Evolutionary conservation across 2,329 filamentous ascomycete genomes (phyloP), one percentile per base, ranked within the genome.

Genomic region (Didymella lethalis): DNA sequence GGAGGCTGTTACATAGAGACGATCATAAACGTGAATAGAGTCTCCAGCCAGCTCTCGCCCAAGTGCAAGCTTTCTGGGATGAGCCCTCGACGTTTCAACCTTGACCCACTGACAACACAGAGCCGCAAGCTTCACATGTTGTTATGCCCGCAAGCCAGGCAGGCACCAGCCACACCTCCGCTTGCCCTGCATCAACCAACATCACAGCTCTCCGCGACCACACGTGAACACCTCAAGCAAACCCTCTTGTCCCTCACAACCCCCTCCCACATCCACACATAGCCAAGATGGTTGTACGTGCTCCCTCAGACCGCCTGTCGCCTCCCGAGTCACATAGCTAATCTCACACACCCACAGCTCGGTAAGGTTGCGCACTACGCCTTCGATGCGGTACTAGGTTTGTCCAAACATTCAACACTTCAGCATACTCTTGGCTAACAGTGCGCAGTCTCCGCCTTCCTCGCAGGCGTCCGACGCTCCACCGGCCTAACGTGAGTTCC

Each of bases 381-480:
- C 74, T 94, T 98, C 79, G 94, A 98, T 81, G 94, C 94, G 65
- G 92, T 98, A 69, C 87, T 98, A 71, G 83, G 92, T 95, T 86
- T 71, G 90, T 84, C 25, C 40, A 46, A 46, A 46, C 57, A 38
- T 38, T 48, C 48, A 51, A 45, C 55, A 48, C 40, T 36, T 52
- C 44, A 48, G 47, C 43, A 23, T 23, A 38, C 18, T 54, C 53
- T 61, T 57, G 38, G 54, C 71, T 72, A 41, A 55, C 32, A 36
- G 23, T 23, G 46, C 4, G 12, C 67, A 96, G 91, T 99, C 78
- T 99, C 95, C 73, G 92, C 95, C 64, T 94, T 98, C 78, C 88
- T 99, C 67, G 95, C 95, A 38, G 95, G 95, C 73, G 93, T 99
- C 84, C 96, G 96, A 83, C 92, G 95, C 70, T 97, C 94, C 65